Percentiles rank a stretch among this genome's conserved stretches.
Evolutionary conservation across 306 rosid genomes (phyloP).

Genomic region (Comarum palustre): DNA sequence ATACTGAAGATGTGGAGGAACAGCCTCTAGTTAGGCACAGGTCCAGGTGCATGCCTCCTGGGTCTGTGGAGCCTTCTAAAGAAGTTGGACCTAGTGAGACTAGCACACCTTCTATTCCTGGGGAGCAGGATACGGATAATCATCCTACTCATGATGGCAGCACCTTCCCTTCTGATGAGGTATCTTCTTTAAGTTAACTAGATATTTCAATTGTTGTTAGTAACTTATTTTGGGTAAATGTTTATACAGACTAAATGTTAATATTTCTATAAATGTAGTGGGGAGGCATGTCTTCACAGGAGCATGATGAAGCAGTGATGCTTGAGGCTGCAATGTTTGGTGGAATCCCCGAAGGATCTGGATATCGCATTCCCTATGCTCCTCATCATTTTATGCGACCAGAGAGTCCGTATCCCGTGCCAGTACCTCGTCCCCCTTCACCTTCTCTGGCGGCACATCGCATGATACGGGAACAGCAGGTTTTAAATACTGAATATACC

Average conservation of each 20-base stretch:
- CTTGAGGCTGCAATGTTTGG: slow-evolving; percentile 98
- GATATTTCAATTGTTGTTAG: neutral
- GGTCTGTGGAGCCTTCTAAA: slow-evolving; percentile 42
- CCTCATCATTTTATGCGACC: slow-evolving; percentile 58
- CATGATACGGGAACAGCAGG: slow-evolving; percentile 94
- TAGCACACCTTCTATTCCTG: slow-evolving; percentile 51
- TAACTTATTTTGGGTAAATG: slow-evolving; percentile 8
- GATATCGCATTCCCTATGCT: slow-evolving; percentile 59
- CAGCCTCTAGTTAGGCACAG: slow-evolving; percentile 72
- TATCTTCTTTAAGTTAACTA: slow-evolving; percentile 23
- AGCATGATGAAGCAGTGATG: slow-evolving; percentile 93
- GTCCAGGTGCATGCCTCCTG: slow-evolving; percentile 47
- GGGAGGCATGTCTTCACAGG: slow-evolving; percentile 93
- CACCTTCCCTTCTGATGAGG: slow-evolving; percentile 72
- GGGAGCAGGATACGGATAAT: slow-evolving; percentile 30
- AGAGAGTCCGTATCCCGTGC: slow-evolving; percentile 39
- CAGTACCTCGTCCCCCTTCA: slow-evolving; percentile 71
- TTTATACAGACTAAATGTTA: slow-evolving; percentile 17
- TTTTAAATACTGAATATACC: slow-evolving; percentile 24
- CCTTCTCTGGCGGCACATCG: slow-evolving; percentile 84
- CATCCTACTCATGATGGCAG: slow-evolving; percentile 36
- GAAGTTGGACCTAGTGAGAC: slow-evolving; percentile 42
- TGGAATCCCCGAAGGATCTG: slow-evolving; percentile 75
- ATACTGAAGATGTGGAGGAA: slow-evolving; percentile 70
- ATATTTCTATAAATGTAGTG: slow-evolving; percentile 52